Evolutionary conservation across 208 protist genomes (phyloP), one percentile per base, ranked within the genome.

Genomic region (Leptomonas pyrrhocoris): DNA sequence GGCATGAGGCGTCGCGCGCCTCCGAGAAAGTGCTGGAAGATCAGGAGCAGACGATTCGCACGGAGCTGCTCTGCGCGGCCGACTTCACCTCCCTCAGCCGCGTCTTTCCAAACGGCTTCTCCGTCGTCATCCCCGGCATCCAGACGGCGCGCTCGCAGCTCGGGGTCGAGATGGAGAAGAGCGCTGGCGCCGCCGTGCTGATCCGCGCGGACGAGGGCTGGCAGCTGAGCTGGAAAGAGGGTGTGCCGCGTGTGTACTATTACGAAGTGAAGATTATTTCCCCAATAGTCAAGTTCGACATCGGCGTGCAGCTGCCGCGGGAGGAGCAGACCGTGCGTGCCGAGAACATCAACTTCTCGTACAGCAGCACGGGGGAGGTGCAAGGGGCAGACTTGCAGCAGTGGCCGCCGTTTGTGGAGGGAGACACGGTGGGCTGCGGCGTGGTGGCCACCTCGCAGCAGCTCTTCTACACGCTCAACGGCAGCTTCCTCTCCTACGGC

Each of bases 401-500:
- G 19, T 81, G 86, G 45, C 89, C 89, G 4, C 61, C 83, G 23
- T 97, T 93, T 67, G 67, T 78, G 40, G 63, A 88, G 13, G 88
- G 84, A 13, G 92, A 97, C 69, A 89, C 79, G 0, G 74, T 97
- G 34, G 92, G 92, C 23, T 97, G 89, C 72, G 92, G 92, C 19
- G 63, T 97, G 19, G 73, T 93, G 27, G 72, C 83, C 7, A 89
- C 86, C 25, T 89, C 75, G 28, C 81, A 87, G 43, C 77, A 72
- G 16, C 74, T 97, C 21, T 95, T 95, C 65, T 93, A 92, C 73
- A 97, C 92, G 1, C 83, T 94, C 8, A 97, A 97, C 68, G 92
- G 92, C 34, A 62, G 71, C 46, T 92, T 97, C 31, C 75, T 94
- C 28, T 81, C 78, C n/a, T 90, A 83, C 59, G 72, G 84, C 45